These are phyloP conservation scores for Hypoxylon sp. DNA, from an alignment of 2,329 filamentous ascomycete genomes.

Conservation along the genomic window DNA sequence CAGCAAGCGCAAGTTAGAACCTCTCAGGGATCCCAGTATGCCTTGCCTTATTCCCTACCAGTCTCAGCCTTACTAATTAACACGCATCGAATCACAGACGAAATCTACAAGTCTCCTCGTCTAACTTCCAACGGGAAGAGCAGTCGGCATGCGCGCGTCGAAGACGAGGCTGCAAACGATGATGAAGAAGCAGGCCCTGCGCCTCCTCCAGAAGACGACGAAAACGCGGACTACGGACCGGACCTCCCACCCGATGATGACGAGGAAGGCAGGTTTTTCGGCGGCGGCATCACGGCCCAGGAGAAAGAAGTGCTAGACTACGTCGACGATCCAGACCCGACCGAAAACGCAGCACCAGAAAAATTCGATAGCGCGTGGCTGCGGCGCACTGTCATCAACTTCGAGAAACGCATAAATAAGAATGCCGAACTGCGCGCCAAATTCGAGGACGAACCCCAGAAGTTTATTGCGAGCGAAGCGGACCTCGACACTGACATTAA, in stretches of 20 bases:
- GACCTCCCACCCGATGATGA: slow-evolving; percentile 68
- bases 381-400: slow-evolving; percentile 81
- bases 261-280: slow-evolving; percentile 95
- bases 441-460: slow-evolving; percentile 50
- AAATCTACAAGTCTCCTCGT: slow-evolving; percentile 75
- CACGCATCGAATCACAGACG: slow-evolving; percentile 57
- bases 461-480: slow-evolving; percentile 68
- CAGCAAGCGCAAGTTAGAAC: slow-evolving; percentile 74
- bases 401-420: slow-evolving; percentile 91
- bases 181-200: slow-evolving; percentile 63
- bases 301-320: slow-evolving; percentile 90
- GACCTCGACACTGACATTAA: slow-evolving; percentile 93
- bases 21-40: slow-evolving; percentile 73
- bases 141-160: slow-evolving; percentile 62
- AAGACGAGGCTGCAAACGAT: slow-evolving; percentile 57
- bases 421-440: slow-evolving; percentile 87
- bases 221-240: slow-evolving; percentile 55
- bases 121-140: slow-evolving; percentile 59
- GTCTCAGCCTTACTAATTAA: slow-evolving; percentile 7
- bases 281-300: slow-evolving; percentile 85
- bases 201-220: slow-evolving; percentile 66
- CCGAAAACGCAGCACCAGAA: slow-evolving; percentile 65
- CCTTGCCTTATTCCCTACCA: slow-evolving; percentile 37
- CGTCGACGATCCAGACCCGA: slow-evolving; percentile 70
- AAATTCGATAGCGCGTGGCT: slow-evolving; percentile 89